A percentile compares a stretch with the other conserved stretches of the same genome.
These are phyloP conservation scores for Trichoderma guizhouense DNA, from an alignment of 2,329 filamentous ascomycete species.

Conservation along the genomic window DNA sequence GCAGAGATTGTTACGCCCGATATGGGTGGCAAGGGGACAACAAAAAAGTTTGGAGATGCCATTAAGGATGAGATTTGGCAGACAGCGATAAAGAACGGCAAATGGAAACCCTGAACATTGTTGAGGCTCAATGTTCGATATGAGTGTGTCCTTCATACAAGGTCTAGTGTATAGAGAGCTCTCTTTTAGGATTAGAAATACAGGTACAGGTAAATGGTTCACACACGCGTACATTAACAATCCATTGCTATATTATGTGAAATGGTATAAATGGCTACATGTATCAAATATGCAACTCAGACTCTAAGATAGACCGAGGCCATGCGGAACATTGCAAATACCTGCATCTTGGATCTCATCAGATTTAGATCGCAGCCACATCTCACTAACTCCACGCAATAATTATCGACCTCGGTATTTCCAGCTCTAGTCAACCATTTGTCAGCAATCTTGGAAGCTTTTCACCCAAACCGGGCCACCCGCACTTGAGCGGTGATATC, in stretches of 20 bases:
- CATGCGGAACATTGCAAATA: background rate
- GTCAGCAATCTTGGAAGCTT: background rate
- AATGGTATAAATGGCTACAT: background rate
- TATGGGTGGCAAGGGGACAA: constrained; percentile 30
- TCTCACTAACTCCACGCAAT: background rate
- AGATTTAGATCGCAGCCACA: background rate
- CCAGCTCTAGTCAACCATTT: background rate
- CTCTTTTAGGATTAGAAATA: background rate
- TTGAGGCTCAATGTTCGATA: background rate
- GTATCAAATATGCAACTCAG: background rate
- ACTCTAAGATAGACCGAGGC: background rate
- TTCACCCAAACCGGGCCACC: background rate
- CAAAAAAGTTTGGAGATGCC: constrained; percentile 23
- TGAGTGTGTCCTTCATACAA: background rate
- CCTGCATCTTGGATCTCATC: background rate
- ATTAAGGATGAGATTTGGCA: constrained; percentile 23
- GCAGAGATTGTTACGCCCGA: constrained; percentile 30
- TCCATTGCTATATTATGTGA: background rate
- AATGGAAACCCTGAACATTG: background rate
- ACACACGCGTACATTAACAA: background rate
- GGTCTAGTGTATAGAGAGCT: background rate
- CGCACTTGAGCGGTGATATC: constrained; percentile 8
- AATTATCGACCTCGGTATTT: background rate
- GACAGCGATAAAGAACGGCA: background rate
- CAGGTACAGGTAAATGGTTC: background rate